These are phyloP conservation scores for Chlorella variabilis DNA, from an alignment of 163 green algal genomes.

Conservation along the genomic window DNA sequence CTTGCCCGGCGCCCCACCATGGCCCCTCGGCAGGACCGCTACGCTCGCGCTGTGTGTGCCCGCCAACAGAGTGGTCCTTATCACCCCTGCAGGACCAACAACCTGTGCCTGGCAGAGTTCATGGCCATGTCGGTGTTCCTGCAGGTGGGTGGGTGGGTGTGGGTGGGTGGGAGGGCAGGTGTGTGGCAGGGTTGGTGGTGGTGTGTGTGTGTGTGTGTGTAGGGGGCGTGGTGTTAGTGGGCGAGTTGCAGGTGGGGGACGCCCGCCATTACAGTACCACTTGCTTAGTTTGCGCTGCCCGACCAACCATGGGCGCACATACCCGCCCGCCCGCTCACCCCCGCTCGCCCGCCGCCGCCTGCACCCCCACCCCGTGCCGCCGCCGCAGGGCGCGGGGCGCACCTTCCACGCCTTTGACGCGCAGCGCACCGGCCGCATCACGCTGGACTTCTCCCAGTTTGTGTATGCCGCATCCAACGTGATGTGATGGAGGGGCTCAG, in stretches of 20 bases:
- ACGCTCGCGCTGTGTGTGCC: too few relatives aligned
- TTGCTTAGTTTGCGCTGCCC: too few relatives aligned
- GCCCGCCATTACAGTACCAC: too few relatives aligned
- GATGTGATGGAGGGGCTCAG: constrained; percentile 1
- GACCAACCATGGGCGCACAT: too few relatives aligned
- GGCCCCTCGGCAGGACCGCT: too few relatives aligned
- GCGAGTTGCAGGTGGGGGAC: too few relatives aligned
- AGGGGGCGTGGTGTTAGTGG: neutral
- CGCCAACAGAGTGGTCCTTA: too few relatives aligned
- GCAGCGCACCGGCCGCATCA: constrained; percentile 60
- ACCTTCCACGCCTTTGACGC: constrained; percentile 84
- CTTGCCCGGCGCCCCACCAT: too few relatives aligned
- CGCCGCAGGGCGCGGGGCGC: constrained; percentile 49
- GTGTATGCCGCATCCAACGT: constrained; percentile 29
- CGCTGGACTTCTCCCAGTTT: constrained; percentile 77
- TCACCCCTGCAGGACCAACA: constrained; percentile 39
- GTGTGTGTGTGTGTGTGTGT: neutral
- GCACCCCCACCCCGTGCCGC: neutral
- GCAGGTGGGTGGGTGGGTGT: constrained; percentile 47
- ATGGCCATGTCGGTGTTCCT: constrained; percentile 81
- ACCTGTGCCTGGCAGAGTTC: constrained; percentile 75
- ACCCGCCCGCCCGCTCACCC: too few relatives aligned
- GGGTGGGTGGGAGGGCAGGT: neutral
- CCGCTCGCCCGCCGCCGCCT: too few relatives aligned
- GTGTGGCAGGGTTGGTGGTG: too few relatives aligned